Base-by-base conservation (phyloP, 1,284 basidiomycete species). In the Takashimella tepidaria region DNA sequence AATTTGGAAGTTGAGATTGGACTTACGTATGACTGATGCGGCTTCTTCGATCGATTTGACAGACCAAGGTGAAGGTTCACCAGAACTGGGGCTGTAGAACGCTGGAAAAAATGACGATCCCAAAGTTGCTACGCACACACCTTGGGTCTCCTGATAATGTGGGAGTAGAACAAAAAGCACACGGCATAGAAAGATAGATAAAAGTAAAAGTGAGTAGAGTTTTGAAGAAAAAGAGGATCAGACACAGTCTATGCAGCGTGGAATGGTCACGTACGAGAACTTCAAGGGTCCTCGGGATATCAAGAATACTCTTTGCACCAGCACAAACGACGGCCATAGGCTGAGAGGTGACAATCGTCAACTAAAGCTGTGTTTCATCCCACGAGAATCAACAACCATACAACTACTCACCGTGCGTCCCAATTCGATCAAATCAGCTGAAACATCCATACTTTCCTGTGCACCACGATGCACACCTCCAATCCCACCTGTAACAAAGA, bases 271-370 rank as follows among this genome's bases (percentile, higher is more conserved):
- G 50, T 61, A 88, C 88, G 59, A 99, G 82, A 67, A 93, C 95
- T 76, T 99, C 96, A 43, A 99, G 80, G 8, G 96, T 98, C 64
- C 79, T 69, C 51, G 89, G 88, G 58, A 98, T 93, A 73, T 98
- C 95, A 49, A 99, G 77, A 60, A 98, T 98, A 0, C 89, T 92
- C 72, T 98, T 99, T 31, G 91, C 86, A 3, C 96, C 96, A 2
- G 92, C 89, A 41, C 93, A 96, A 21, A 98, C 86, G 40, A 98
- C 82, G 6, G 88, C 89, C 53, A 96, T 88, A 19, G 73, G 69
- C 64, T 67, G 50, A 1, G 12, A 8, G 10, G 16, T 37, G 31
- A 8, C 31, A 16, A 16, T 20, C 26, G 45, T 59, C 23, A 57
- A 49, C 11, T 3, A 22, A 19, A 40, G 41, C 13, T 13, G 23